A percentile compares a stretch with the other conserved stretches of the same genome.
Evolutionary conservation across 2,329 filamentous ascomycete genomes (phyloP).

Genomic region (Fusarium mangiferae): DNA sequence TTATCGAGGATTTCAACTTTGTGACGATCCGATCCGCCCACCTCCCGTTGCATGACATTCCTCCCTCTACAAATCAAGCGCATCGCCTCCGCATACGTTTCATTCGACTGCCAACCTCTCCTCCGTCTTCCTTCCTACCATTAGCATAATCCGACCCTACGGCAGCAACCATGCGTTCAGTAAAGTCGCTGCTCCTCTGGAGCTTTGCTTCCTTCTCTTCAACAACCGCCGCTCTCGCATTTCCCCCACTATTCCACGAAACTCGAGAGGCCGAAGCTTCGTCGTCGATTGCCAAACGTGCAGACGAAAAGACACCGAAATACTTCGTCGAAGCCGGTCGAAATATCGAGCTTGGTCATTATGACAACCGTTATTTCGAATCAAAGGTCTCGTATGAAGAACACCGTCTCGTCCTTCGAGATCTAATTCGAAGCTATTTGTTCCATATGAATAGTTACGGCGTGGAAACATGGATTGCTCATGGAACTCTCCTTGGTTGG

Average conservation of each 20-base stretch:
- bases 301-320: slow-evolving; percentile 53
- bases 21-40: slow-evolving; percentile 4
- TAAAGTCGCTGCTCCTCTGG: slow-evolving; percentile 42
- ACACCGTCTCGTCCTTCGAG: slow-evolving; percentile 71
- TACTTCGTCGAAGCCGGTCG: slow-evolving; percentile 75
- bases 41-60: slow-evolving; percentile 1
- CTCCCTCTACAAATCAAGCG: not conserved
- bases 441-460: slow-evolving; percentile 70
- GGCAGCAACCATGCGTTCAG: slow-evolving; percentile 33
- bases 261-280: not conserved
- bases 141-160: not conserved
- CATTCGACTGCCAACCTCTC: not conserved
- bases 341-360: slow-evolving; percentile 72
- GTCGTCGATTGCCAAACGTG: slow-evolving; percentile 6
- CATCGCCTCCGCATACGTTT: not conserved
- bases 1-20: not conserved
- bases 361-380: slow-evolving; percentile 77
- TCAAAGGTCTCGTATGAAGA: slow-evolving; percentile 71
- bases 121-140: not conserved
- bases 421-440: slow-evolving; percentile 81
- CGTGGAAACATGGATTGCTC: slow-evolving; percentile 86
- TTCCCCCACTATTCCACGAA: slow-evolving; percentile 19
- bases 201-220: slow-evolving; percentile 37
- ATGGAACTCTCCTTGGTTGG: slow-evolving; percentile 86
- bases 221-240: slow-evolving; percentile 29